Evolutionary conservation across 2,329 filamentous ascomycete species (phyloP).

Genomic region (Botryotinia calthae): DNA sequence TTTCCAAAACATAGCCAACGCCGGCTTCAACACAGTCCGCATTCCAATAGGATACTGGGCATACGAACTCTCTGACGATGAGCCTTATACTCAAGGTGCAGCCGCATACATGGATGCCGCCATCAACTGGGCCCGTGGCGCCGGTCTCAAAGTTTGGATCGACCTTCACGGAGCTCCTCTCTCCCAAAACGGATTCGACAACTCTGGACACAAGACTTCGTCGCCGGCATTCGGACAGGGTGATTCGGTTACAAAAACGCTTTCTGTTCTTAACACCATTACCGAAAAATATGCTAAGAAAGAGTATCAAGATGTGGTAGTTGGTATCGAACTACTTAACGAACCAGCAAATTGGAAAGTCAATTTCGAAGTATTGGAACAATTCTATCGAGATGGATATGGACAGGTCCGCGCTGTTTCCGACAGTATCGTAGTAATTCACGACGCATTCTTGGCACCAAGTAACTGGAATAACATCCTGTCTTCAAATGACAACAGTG

Average conservation of each 20-base stretch:
- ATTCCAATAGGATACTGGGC: conserved; percentile 61
- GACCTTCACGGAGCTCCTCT: conserved; percentile 57
- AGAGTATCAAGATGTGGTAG: conserved; percentile 56
- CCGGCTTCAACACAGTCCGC: conserved; percentile 58
- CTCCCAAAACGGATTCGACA: conserved; percentile 61
- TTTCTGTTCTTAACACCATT: conserved; percentile 56
- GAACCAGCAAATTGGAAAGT: conserved; percentile 45
- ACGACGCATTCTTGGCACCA: conserved; percentile 54
- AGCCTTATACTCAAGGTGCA: conserved; percentile 52
- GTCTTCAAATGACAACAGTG: conserved; percentile 45
- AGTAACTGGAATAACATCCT: conserved; percentile 61
- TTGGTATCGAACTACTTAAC: conserved; percentile 56
- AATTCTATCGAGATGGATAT: conserved; percentile 52
- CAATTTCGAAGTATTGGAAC: conserved; percentile 37
- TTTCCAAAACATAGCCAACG: conserved; percentile 54
- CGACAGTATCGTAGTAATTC: conserved; percentile 53
- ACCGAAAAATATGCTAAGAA: conserved; percentile 54
- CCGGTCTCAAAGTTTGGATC: conserved; percentile 55
- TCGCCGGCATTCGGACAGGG: conserved; percentile 47
- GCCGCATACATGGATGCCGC: conserved; percentile 53
- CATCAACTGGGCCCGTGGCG: conserved; percentile 53
- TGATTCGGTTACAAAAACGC: conserved; percentile 48
- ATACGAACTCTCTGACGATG: conserved; percentile 48
- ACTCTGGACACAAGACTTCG: conserved; percentile 51
- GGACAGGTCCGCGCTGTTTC: conserved; percentile 46